phyloP scores from a whole-genome alignment of 1,284 basidiomycete species.

The Trichosporon sp. region DNA sequence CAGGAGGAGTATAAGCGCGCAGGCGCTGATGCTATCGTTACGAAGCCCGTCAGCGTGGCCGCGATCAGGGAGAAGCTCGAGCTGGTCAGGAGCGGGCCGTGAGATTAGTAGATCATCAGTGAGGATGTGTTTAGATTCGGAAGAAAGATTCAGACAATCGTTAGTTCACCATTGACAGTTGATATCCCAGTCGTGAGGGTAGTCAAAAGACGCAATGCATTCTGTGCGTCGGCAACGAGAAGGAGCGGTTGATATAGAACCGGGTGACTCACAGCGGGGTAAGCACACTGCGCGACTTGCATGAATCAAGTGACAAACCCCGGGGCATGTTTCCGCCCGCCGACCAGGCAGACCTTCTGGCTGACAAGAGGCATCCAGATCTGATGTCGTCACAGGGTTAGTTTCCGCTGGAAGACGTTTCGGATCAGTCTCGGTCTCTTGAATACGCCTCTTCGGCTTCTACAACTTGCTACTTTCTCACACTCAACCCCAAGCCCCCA shows the following conservation, averaged over 20 bases:
- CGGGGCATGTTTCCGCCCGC: not conserved
- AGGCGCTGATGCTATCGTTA: conserved; percentile 56
- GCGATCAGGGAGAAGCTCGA: conserved; percentile 36
- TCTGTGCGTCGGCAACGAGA: not conserved
- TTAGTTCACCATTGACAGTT: no score
- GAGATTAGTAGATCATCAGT: no score
- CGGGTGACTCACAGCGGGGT: not conserved
- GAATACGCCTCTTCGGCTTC: not conserved
- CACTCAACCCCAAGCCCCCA: not conserved
- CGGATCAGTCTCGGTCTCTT: not conserved
- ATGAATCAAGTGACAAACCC: no score
- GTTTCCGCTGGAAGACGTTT: no score
- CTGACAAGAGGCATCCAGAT: not conserved
- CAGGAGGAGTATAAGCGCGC: conserved; percentile 66
- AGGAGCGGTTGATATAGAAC: not conserved
- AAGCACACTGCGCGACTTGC: not conserved
- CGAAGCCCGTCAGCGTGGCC: conserved; percentile 44
- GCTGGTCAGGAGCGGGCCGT: conserved; percentile 25
- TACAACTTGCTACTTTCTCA: not conserved
- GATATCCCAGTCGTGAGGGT: not conserved
- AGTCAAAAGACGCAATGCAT: not conserved
- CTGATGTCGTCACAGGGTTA: not conserved
- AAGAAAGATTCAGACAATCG: no score
- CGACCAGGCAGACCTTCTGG: no score
- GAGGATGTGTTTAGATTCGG: no score